Conservation (phyloP, 2,329 filamentous ascomycete species). For the Lachnellula suecica region DNA sequence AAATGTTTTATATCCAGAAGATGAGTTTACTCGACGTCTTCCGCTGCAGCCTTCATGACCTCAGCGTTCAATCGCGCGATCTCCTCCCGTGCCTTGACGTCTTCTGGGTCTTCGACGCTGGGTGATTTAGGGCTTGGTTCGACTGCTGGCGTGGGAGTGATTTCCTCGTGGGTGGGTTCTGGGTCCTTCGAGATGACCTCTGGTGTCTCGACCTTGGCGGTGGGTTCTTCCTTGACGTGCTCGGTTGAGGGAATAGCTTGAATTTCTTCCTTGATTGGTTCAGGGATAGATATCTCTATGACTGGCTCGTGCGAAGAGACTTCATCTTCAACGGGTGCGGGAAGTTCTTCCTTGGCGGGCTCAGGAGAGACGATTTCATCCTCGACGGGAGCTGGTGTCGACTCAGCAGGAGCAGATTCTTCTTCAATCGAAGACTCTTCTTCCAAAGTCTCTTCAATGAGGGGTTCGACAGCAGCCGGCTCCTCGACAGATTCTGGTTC, state of each 20-base stretch:
- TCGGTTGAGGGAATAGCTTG: neutral
- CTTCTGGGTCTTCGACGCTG: constrained; percentile 22
- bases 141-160: constrained; percentile 1
- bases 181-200: constrained; percentile 5
- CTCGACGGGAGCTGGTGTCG: constrained; percentile 7
- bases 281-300: too few relatives aligned
- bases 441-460: constrained; percentile 23
- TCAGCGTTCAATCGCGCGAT: constrained; percentile 28
- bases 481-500: constrained; percentile 7
- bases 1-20: too few relatives aligned
- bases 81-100: constrained; percentile 25
- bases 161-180: constrained; percentile 1
- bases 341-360: constrained; percentile 12
- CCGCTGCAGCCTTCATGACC: constrained; percentile 20
- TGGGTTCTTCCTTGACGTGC: neutral
- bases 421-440: constrained; percentile 22
- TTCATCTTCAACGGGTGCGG: too few relatives aligned
- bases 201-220: neutral
- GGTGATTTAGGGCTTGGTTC: constrained; percentile 8
- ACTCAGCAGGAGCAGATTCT: constrained; percentile 1
- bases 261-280: constrained; percentile 2
- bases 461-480: constrained; percentile 11
- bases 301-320: neutral
- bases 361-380: constrained; percentile 6
- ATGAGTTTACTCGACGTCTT: too few relatives aligned